Percentiles rank a stretch among this genome's conserved stretches.
Evolutionary conservation across 352 stramenopile genomes (phyloP).

Genomic region (Ophiocytium majus): DNA sequence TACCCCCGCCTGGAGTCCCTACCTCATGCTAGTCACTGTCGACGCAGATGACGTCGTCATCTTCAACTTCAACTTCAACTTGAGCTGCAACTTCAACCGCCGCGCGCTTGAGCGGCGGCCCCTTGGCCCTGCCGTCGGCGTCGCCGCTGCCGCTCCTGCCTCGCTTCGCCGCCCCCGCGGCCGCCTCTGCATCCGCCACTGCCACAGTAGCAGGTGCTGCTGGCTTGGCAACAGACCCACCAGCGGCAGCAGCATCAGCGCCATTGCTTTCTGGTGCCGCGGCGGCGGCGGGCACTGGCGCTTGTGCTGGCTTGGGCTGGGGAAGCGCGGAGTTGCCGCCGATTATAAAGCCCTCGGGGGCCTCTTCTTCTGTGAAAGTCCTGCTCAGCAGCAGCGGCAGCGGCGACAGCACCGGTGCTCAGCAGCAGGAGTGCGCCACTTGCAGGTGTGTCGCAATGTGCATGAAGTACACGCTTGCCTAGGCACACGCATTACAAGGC

Average conservation of each 20-base stretch:
- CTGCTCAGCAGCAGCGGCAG: constrained; percentile 17
- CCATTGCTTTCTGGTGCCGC: neutral
- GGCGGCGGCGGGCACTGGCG: neutral
- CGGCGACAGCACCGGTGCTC: neutral
- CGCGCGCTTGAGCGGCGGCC: neutral
- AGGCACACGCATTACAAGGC: too few species aligned
- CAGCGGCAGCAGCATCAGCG: neutral
- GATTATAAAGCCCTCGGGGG: constrained; percentile 25
- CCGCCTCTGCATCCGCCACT: neutral
- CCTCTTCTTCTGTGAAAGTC: constrained; percentile 45
- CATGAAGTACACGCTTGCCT: too few species aligned
- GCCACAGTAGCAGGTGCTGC: neutral
- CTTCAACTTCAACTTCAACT: too few species aligned
- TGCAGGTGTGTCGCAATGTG: too few species aligned
- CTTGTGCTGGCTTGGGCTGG: neutral
- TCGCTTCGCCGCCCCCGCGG: neutral
- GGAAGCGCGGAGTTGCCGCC: neutral
- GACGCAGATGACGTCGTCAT: neutral
- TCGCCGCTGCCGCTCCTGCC: neutral
- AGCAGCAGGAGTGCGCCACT: neutral
- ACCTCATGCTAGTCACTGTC: neutral
- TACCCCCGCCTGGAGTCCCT: too few species aligned
- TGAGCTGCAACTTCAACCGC: too few species aligned
- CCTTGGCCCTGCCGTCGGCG: neutral
- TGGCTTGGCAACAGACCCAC: too few species aligned